Base-by-base conservation (phyloP, 164 flowering plant species). In the Kalanchoe fedtschenkoi region DNA sequence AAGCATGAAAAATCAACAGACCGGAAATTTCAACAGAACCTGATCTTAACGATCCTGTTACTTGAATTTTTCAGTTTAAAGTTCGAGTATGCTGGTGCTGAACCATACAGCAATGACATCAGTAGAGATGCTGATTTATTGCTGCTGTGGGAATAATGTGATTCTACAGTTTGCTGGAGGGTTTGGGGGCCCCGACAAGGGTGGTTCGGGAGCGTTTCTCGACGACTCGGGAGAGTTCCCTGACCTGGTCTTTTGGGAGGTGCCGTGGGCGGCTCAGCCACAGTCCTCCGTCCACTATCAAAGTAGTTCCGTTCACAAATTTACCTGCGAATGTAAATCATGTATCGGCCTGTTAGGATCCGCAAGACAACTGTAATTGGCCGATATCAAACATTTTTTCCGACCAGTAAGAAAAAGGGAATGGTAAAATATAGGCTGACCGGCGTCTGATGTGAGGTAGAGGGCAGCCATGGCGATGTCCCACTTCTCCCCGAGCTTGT, bases 391-490 rank as follows among this genome's bases (percentile, higher is more conserved):
- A n/a, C n/a, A n/a, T n/a, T n/a, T n/a, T n/a, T n/a, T n/a, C n/a
- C n/a, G n/a, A n/a, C n/a, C n/a, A n/a, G n/a, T n/a, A n/a, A n/a
- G n/a, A n/a, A n/a, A n/a, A n/a, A n/a, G n/a, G n/a, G n/a, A n/a
- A n/a, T n/a, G n/a, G n/a, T n/a, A n/a, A n/a, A n/a, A 19, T 11
- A 15, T 34, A 42, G 11, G 81, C 81, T 9, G 33, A 90, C 97
- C 97, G 62, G 97, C 84, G 75, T 82, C 83, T 9, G 93, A 91
- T 51, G 78, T 70, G 42, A 91, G 83, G 79, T 83, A 88, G 24
- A 91, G 61, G 44, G 93, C 91, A 65, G 96, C 83, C 90, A 91
- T 88, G 1, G 97, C 97, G 66, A 91, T 84, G 70, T 91, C 97
- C 91, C 96, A 83, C 70, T 81, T 88, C 75, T 91, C 91, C 55